These are phyloP conservation scores for Coriaria nepalensis DNA, from an alignment of 306 rosid genomes.

Conservation along the genomic window DNA sequence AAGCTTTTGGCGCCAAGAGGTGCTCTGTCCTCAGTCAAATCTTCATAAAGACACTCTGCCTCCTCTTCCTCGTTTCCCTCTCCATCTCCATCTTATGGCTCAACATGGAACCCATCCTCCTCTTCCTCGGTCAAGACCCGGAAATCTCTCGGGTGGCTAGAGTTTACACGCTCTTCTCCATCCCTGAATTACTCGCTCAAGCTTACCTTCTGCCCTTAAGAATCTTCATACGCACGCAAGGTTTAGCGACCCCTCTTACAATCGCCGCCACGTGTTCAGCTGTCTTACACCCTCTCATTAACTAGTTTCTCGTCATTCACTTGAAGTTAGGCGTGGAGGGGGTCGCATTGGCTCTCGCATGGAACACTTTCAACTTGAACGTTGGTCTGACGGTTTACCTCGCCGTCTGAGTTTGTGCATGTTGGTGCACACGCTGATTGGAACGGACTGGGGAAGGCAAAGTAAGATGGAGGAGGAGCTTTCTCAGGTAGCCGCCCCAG, in stretches of 20 bases:
- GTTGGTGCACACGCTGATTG: slow-evolving; percentile 45
- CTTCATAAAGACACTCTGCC: slow-evolving; percentile 47
- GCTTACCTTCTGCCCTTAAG: slow-evolving; percentile 55
- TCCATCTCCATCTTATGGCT: slow-evolving; percentile 70
- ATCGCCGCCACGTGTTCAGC: slow-evolving; percentile 51
- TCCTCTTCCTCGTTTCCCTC: slow-evolving; percentile 54
- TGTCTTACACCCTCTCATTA: slow-evolving; percentile 44
- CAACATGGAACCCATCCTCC: slow-evolving; percentile 50
- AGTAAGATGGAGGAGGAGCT: slow-evolving; percentile 47
- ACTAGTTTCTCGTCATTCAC: slow-evolving; percentile 36
- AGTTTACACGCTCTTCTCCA: slow-evolving; percentile 52
- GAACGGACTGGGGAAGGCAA: slow-evolving; percentile 74
- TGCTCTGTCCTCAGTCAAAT: slow-evolving; percentile 59
- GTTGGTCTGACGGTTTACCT: slow-evolving; percentile 47
- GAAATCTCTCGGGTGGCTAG: slow-evolving; percentile 54
- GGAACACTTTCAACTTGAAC: slow-evolving; percentile 53
- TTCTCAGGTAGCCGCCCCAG: slow-evolving; percentile 13
- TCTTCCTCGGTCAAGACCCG: slow-evolving; percentile 69
- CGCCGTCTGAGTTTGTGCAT: slow-evolving; percentile 41
- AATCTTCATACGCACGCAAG: slow-evolving; percentile 60
- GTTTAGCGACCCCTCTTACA: slow-evolving; percentile 56
- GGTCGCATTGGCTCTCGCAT: slow-evolving; percentile 61
- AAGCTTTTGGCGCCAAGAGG: slow-evolving; percentile 79
- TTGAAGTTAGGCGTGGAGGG: slow-evolving; percentile 58
- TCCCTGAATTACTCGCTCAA: slow-evolving; percentile 78